A percentile compares a stretch with the other conserved stretches of the same genome.
Evolutionary conservation across 2,329 filamentous ascomycete species (phyloP).

Genomic region (Monilinia vaccinii-corymbosi): DNA sequence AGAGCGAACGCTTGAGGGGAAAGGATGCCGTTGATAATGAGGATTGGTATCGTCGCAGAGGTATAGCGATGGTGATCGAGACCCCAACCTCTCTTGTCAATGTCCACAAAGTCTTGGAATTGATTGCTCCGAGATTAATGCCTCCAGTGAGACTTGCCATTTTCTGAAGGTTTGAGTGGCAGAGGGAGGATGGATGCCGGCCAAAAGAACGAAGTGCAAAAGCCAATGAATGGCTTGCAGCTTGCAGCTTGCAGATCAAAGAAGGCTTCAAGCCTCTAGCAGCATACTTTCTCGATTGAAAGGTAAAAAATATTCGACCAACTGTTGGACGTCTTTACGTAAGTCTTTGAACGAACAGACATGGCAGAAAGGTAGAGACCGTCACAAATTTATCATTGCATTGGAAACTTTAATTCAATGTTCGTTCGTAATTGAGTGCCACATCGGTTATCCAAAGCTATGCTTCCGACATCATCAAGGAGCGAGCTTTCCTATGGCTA

Average conservation of each 20-base stretch:
- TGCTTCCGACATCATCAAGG: not conserved
- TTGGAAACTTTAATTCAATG: not conserved
- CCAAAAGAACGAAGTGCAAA: slow-evolving; percentile 13
- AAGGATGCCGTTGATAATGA: not conserved
- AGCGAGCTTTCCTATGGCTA: too few species aligned
- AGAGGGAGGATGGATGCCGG: not conserved
- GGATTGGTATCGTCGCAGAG: slow-evolving; percentile 3
- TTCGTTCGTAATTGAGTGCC: slow-evolving; percentile 7
- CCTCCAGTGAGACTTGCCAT: slow-evolving; percentile 20
- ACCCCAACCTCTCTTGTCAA: not conserved
- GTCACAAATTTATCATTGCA: not conserved
- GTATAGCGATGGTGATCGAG: not conserved
- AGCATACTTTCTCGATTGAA: not conserved
- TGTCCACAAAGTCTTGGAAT: slow-evolving; percentile 4
- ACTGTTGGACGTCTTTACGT: not conserved
- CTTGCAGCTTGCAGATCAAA: not conserved
- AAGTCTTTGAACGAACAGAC: not conserved
- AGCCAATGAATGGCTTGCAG: slow-evolving; percentile 22
- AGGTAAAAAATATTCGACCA: not conserved
- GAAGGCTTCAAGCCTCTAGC: not conserved
- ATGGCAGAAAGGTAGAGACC: not conserved
- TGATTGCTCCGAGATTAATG: slow-evolving; percentile 16
- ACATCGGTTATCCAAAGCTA: not conserved
- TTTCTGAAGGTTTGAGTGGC: not conserved
- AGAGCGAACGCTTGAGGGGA: not conserved